Evolutionary conservation across 2,329 filamentous ascomycete genomes (phyloP).

Genomic region (Berkeleyomyces rouxiae): DNA sequence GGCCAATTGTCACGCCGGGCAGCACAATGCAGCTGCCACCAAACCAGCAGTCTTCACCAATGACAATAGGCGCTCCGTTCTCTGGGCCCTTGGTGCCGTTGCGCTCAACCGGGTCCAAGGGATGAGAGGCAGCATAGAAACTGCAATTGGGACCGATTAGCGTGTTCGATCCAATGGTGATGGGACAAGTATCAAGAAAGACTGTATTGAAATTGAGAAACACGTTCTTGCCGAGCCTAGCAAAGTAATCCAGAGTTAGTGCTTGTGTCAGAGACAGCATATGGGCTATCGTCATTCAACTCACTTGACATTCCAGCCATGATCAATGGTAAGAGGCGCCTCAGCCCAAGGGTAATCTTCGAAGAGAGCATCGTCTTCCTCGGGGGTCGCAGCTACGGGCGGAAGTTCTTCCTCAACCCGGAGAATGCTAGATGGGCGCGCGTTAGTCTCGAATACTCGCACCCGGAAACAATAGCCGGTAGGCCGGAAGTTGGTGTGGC

Average conservation of each 20-base stretch:
- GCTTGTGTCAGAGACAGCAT: background rate
- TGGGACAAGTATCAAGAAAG: slow-evolving; percentile 59
- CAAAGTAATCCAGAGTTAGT: background rate
- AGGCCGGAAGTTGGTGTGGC: too few relatives aligned
- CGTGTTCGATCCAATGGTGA: slow-evolving; percentile 61
- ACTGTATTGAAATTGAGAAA: slow-evolving; percentile 61
- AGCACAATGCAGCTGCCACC: slow-evolving; percentile 55
- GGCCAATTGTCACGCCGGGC: slow-evolving; percentile 62
- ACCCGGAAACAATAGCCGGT: too few relatives aligned
- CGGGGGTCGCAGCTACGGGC: slow-evolving; percentile 30
- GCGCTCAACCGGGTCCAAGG: slow-evolving; percentile 55
- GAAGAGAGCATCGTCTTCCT: slow-evolving; percentile 48
- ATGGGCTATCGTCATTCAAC: slow-evolving; percentile 8
- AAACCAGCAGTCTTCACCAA: slow-evolving; percentile 72
- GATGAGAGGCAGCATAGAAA: slow-evolving; percentile 61
- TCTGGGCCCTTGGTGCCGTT: slow-evolving; percentile 65
- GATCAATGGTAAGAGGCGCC: slow-evolving; percentile 54
- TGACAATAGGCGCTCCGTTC: slow-evolving; percentile 50
- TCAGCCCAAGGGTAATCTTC: slow-evolving; percentile 52
- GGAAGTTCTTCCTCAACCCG: slow-evolving; percentile 44
- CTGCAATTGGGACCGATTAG: slow-evolving; percentile 64
- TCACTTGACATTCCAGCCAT: slow-evolving; percentile 55
- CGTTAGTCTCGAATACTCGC: background rate
- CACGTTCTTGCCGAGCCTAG: slow-evolving; percentile 47
- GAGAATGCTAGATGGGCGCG: slow-evolving; percentile 33